These are phyloP conservation scores for Trametes pubescens DNA, from an alignment of 1,284 basidiomycete genomes.

Conservation along the genomic window DNA sequence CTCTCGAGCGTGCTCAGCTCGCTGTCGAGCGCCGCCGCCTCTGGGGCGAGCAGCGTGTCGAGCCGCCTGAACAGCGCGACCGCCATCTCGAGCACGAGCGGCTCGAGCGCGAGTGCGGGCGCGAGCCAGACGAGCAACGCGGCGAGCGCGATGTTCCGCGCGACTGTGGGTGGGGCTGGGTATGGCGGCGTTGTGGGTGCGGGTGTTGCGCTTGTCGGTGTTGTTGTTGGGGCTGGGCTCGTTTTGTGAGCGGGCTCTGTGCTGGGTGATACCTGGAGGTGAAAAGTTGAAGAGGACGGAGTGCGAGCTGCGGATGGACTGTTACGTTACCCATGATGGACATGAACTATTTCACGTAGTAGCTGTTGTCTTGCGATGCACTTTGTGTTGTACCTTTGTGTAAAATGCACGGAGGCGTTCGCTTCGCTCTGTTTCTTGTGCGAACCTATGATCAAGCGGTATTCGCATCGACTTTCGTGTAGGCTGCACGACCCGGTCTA, in stretches of 20 bases:
- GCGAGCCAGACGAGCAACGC: conserved; percentile 12
- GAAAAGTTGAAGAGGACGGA: background rate
- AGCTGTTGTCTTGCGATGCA: too few relatives aligned
- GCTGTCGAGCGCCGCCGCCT: conserved; percentile 9
- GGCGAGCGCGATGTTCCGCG: background rate
- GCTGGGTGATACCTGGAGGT: background rate
- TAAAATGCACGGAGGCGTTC: too few relatives aligned
- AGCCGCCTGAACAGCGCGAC: conserved; percentile 5
- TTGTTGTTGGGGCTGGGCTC: conserved; percentile 28
- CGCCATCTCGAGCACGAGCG: background rate
- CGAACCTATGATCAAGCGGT: too few relatives aligned
- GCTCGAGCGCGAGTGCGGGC: conserved; percentile 1
- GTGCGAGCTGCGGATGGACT: too few relatives aligned
- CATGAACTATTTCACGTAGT: too few relatives aligned
- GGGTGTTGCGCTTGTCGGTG: conserved; percentile 26
- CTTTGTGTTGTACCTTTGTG: too few relatives aligned
- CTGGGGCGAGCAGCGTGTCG: conserved; percentile 10
- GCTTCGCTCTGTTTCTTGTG: too few relatives aligned
- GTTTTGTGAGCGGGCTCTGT: conserved; percentile 20
- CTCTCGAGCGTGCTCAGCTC: conserved; percentile 2
- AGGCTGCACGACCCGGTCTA: too few relatives aligned
- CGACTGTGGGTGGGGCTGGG: conserved; percentile 4
- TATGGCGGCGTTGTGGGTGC: conserved; percentile 19
- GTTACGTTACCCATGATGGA: too few relatives aligned
- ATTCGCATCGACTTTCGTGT: too few relatives aligned